Conservation (phyloP, 805 yeast species). For the Hanseniaspora taiwanica region DNA sequence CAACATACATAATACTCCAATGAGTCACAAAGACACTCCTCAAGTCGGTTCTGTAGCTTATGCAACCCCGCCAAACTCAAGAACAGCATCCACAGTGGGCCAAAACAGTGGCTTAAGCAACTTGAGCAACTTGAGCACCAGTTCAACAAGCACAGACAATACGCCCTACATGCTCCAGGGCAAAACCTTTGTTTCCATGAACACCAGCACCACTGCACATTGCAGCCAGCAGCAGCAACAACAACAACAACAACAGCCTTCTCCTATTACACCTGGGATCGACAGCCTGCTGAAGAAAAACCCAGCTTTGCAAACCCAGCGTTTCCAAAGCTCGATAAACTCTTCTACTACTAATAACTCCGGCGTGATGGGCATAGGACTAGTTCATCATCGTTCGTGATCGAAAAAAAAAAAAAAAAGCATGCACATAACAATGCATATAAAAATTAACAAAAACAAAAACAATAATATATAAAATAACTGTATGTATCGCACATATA, state of each 20-base stretch:
- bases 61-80: constrained; percentile 8
- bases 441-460: not conserved
- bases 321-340: not conserved
- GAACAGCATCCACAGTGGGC: not conserved
- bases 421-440: not conserved
- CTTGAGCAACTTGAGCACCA: not conserved
- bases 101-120: not conserved
- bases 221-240: not conserved
- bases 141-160: not conserved
- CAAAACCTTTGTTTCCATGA: constrained; percentile 3
- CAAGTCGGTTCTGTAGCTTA: constrained; percentile 11
- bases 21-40: too few species aligned
- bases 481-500: too few species aligned
- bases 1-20: not conserved
- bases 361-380: constrained; percentile 3
- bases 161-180: constrained; percentile 1
- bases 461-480: not conserved
- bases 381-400: not conserved
- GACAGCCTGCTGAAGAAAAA: constrained; percentile 16
- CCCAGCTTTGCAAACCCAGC: not conserved
- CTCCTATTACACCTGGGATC: constrained; percentile 23
- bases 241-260: constrained; percentile 11
- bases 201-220: not conserved
- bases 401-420: not conserved
- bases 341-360: constrained; percentile 3